Evolutionary conservation across 768 basidiomycete species (phyloP), one percentile per base, ranked within the genome.

Genomic region (Collybia sordida): DNA sequence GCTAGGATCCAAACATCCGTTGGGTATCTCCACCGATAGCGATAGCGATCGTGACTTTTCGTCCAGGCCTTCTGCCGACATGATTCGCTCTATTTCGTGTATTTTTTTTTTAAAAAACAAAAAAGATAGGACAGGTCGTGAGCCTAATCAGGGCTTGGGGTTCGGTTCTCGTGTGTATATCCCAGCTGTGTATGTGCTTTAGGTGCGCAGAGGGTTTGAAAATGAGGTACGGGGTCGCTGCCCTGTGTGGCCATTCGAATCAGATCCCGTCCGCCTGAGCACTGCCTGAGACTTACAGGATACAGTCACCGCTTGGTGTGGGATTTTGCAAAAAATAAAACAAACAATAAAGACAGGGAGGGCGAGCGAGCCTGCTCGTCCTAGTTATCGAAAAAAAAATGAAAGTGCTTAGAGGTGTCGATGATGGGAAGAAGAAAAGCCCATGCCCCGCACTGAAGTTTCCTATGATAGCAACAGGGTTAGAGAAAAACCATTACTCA

Each of bases 311-410:
- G 31, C 39, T 15, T 40, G 22, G 39, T 40, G 39, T 40, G 22
- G 22, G 22, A 23, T 6, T n/a, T 19, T 19, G 18, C 22, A 19
- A 40, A 23, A 8, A 23, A 40, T 15, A 19, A 40, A 23, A 8
- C 9, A 40, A 40, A 40, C 22, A 40, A 40, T 19, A 40, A 40
- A 19, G 22, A 40, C 19, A 6, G 34, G 22, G n/a, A 3, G 17
- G 15, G 1, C 18, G 24, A 21, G 24, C 24, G 42, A 53, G 55
- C 45, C 55, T 53, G 45, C 49, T 53, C 42, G 46, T 24, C 45
- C 42, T 36, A 12, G 38, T 22, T 40, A 23, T 40, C 39, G 51
- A 49, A 15, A 24, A 28, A 55, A 49, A 15, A 24, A 28, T 17
- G 41, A 12, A 40, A 23, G 39, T n/a, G 28, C 25, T 36, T 4